phyloP scores from a whole-genome alignment of 139 green algal genomes.

The Coelastrella sp. region DNA sequence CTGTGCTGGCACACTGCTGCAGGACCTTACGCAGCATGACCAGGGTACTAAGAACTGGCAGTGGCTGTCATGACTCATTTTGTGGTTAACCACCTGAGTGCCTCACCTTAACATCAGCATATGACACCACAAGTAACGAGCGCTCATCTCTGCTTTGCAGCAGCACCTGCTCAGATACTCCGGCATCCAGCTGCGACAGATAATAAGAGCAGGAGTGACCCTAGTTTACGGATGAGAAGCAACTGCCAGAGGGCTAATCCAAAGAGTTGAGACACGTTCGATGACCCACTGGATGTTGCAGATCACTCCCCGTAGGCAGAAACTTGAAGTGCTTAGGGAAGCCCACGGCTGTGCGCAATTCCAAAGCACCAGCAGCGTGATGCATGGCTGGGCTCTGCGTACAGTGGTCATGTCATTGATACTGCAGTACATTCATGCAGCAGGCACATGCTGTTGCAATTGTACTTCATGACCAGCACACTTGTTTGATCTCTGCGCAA shows the following conservation, averaged over 20 bases:
- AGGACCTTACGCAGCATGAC: not conserved
- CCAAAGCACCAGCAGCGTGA: not conserved
- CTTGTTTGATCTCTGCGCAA: not conserved
- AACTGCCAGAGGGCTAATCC: no score
- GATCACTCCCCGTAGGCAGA: no score
- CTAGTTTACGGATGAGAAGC: not conserved
- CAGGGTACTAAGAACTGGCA: not conserved
- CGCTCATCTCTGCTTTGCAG: constrained; percentile 90
- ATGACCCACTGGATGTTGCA: no score
- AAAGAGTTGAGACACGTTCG: no score
- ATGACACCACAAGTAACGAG: constrained; percentile 92
- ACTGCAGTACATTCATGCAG: no score
- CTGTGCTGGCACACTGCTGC: no score
- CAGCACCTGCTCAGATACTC: constrained; percentile 84
- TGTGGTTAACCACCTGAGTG: not conserved
- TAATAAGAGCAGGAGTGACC: not conserved
- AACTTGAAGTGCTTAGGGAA: no score
- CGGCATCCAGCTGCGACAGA: constrained; percentile 75
- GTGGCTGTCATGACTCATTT: not conserved
- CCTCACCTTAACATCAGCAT: constrained; percentile 85
- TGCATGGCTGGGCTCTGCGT: no score
- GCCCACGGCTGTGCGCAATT: not conserved
- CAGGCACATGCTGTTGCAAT: no score
- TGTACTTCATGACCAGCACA: no score
- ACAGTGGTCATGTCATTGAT: not conserved